Percentiles rank a stretch among this genome's conserved stretches.
phyloP scores from a whole-genome alignment of 2,329 filamentous ascomycete species.

The Colletotrichum eleusines region DNA sequence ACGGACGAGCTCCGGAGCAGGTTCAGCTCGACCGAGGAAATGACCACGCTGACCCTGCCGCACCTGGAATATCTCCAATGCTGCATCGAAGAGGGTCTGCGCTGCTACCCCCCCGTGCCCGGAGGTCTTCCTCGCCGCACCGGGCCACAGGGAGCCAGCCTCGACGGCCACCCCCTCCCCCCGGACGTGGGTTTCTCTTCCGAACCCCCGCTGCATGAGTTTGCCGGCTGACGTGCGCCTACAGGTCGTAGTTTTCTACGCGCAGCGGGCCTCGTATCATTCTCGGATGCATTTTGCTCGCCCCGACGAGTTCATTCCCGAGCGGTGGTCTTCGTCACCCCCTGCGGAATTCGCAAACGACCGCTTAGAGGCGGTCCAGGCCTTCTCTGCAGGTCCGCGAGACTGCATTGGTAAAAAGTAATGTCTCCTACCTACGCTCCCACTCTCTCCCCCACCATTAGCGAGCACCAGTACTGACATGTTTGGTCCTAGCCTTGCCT shows the following conservation, averaged over 20 bases:
- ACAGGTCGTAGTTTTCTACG: too few relatives aligned
- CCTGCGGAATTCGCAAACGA: background rate
- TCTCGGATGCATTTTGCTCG: too few relatives aligned
- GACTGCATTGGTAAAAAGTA: background rate
- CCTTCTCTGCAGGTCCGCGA: background rate
- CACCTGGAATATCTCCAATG: background rate
- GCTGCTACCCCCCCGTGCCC: conserved; percentile 3
- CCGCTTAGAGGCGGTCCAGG: background rate
- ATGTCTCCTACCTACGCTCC: too few relatives aligned
- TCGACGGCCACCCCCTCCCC: too few relatives aligned
- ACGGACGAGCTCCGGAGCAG: too few relatives aligned
- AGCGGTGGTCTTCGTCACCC: background rate
- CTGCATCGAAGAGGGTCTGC: conserved; percentile 7
- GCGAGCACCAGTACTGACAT: background rate
- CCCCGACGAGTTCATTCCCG: background rate
- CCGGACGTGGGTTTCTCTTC: too few relatives aligned
- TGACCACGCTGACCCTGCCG: background rate
- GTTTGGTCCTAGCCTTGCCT: background rate
- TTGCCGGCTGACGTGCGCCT: too few relatives aligned
- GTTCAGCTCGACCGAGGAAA: background rate
- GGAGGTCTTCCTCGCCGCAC: background rate
- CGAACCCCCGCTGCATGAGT: background rate
- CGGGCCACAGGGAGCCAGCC: too few relatives aligned
- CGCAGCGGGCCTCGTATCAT: too few relatives aligned
- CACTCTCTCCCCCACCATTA: too few relatives aligned